Percentiles rank a stretch among this genome's conserved stretches.
Evolutionary conservation across 2,329 filamentous ascomycete genomes (phyloP).

Genomic region (Aspergillus quadricinctus): DNA sequence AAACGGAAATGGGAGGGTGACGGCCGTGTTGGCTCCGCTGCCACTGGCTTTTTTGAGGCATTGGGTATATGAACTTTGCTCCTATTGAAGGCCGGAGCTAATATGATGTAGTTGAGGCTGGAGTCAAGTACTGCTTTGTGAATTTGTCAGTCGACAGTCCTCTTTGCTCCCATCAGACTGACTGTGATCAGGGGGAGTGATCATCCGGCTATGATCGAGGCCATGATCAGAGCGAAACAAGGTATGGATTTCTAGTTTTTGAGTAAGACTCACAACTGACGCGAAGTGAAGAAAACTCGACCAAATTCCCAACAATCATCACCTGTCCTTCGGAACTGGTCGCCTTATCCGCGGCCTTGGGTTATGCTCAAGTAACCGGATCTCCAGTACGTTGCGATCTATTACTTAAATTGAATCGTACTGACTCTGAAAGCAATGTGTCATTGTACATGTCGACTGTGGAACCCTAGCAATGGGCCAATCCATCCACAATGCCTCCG

Average conservation of each 20-base stretch:
- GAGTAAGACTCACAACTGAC: background rate
- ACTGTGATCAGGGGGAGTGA: conserved; percentile 21
- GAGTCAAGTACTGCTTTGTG: background rate
- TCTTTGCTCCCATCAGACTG: background rate
- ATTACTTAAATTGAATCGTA: background rate
- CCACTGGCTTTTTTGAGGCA: background rate
- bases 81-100: background rate
- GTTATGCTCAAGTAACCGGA: conserved; percentile 65
- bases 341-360: conserved; percentile 74
- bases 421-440: conserved; percentile 39
- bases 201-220: conserved; percentile 69
- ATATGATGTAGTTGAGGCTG: background rate
- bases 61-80: background rate
- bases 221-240: conserved; percentile 67
- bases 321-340: conserved; percentile 81
- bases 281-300: conserved; percentile 45
- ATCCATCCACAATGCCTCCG: conserved; percentile 71
- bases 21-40: background rate
- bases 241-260: background rate
- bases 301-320: conserved; percentile 64
- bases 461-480: conserved; percentile 73
- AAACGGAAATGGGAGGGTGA: background rate
- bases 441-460: conserved; percentile 74
- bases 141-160: background rate
- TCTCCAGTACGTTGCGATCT: conserved; percentile 42